phyloP scores from a whole-genome alignment of 805 yeast genomes.

The Osmozyma mogii region DNA sequence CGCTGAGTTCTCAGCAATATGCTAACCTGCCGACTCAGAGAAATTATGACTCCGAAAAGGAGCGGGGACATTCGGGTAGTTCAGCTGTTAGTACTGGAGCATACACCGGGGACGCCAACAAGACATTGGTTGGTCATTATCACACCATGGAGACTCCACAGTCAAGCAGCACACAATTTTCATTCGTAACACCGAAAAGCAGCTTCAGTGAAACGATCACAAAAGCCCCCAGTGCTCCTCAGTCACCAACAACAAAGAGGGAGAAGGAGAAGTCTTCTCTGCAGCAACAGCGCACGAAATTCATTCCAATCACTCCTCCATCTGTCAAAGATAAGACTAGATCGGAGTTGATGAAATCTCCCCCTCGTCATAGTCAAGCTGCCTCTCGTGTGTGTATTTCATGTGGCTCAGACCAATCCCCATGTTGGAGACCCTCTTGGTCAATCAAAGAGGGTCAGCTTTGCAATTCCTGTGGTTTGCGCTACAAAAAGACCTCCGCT shows the following conservation, averaged over 20 bases:
- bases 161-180: slow-evolving; percentile 4
- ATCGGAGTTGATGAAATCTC: slow-evolving; percentile 25
- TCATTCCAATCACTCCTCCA: slow-evolving; percentile 37
- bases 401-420: slow-evolving; percentile 84
- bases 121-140: slow-evolving; percentile 1
- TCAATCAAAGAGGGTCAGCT: slow-evolving; percentile 83
- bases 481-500: slow-evolving; percentile 91
- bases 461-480: slow-evolving; percentile 91
- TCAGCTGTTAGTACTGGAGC: too few species aligned
- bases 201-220: slow-evolving; percentile 4
- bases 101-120: too few species aligned
- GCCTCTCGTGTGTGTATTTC: slow-evolving; percentile 67
- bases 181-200: slow-evolving; percentile 5
- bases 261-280: slow-evolving; percentile 1
- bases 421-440: slow-evolving; percentile 99
- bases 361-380: slow-evolving; percentile 19
- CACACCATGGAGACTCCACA: slow-evolving; percentile 1
- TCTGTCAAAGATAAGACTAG: slow-evolving; percentile 23
- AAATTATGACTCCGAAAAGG: too few species aligned
- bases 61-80: too few species aligned
- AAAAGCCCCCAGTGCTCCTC: too few species aligned
- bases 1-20: too few species aligned
- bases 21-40: too few species aligned
- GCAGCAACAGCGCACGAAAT: slow-evolving; percentile 13
- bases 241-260: slow-evolving; percentile 1